These are phyloP conservation scores for Ciborinia camelliae DNA, from an alignment of 2,329 filamentous ascomycete species.

Conservation along the genomic window DNA sequence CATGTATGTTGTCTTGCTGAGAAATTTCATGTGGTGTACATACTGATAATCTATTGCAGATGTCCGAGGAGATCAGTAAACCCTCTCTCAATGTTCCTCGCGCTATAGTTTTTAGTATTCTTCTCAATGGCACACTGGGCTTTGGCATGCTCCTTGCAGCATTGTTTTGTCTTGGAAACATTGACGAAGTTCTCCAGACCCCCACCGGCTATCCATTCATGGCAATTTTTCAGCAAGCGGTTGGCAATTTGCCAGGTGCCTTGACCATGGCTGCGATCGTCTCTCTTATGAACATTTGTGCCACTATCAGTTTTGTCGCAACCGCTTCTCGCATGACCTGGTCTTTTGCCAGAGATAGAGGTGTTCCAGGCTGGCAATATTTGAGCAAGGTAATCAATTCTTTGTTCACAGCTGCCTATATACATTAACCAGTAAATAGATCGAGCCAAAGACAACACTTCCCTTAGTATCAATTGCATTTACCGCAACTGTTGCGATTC, in stretches of 20 bases:
- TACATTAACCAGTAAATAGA: background rate
- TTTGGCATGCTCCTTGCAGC: constrained; percentile 40
- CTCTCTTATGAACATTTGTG: constrained; percentile 39
- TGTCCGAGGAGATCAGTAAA: constrained; percentile 16
- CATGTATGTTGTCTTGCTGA: background rate
- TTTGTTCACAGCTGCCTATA: background rate
- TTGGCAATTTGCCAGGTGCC: constrained; percentile 44
- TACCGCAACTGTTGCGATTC: constrained; percentile 1
- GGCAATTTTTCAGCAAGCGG: constrained; percentile 50
- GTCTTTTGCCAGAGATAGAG: constrained; percentile 45
- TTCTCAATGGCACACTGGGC: constrained; percentile 47
- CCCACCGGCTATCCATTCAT: constrained; percentile 46
- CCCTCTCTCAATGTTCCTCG: constrained; percentile 9
- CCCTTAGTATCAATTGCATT: constrained; percentile 1
- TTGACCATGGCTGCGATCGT: constrained; percentile 47
- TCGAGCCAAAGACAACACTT: background rate
- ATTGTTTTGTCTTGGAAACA: constrained; percentile 38
- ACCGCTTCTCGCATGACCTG: constrained; percentile 40
- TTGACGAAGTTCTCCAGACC: constrained; percentile 40
- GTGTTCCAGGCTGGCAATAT: constrained; percentile 41
- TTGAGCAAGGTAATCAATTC: constrained; percentile 36
- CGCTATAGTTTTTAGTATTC: constrained; percentile 44
- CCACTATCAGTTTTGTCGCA: constrained; percentile 39
- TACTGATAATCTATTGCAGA: background rate
- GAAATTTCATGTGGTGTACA: background rate